Evolutionary conservation across 345 rosid genomes (phyloP).

Genomic region (Salix udensis): DNA sequence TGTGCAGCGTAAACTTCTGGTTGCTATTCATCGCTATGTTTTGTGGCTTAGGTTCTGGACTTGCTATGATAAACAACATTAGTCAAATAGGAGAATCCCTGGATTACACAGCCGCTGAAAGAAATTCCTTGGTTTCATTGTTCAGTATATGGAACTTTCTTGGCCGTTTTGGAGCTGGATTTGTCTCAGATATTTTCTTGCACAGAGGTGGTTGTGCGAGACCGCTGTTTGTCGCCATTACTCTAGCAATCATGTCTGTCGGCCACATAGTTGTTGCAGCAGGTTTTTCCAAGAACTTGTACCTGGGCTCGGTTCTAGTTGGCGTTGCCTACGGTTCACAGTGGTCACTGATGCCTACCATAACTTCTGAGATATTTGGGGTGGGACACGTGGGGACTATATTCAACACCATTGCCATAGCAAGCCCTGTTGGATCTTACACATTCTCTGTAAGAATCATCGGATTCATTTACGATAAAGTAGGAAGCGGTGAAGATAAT

Average conservation of each 20-base stretch:
- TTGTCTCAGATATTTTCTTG: constrained; percentile 61
- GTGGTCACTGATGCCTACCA: constrained; percentile 85
- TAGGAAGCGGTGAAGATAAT: constrained; percentile 41
- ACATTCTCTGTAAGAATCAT: constrained; percentile 74
- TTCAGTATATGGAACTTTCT: constrained; percentile 91
- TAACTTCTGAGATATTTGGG: constrained; percentile 70
- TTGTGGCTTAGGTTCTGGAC: constrained; percentile 77
- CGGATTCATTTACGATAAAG: constrained; percentile 67
- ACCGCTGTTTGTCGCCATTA: constrained; percentile 66
- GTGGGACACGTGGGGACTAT: constrained; percentile 81
- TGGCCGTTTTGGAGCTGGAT: constrained; percentile 86
- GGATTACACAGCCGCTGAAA: constrained; percentile 52
- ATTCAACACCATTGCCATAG: constrained; percentile 73
- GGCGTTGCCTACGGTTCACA: constrained; percentile 82
- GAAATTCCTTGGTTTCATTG: constrained; percentile 64
- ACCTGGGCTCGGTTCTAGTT: constrained; percentile 61
- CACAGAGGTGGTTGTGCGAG: constrained; percentile 66
- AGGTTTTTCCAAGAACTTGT: constrained; percentile 60
- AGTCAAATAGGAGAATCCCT: constrained; percentile 86
- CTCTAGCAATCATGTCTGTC: constrained; percentile 47
- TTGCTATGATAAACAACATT: constrained; percentile 69
- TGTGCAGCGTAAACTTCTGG: constrained; percentile 57
- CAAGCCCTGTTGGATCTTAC: constrained; percentile 86
- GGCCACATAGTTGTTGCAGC: constrained; percentile 74
- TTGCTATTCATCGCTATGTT: constrained; percentile 62